These are phyloP conservation scores for Sporothrix pallida DNA, from an alignment of 2,329 filamentous ascomycete genomes.

Conservation along the genomic window DNA sequence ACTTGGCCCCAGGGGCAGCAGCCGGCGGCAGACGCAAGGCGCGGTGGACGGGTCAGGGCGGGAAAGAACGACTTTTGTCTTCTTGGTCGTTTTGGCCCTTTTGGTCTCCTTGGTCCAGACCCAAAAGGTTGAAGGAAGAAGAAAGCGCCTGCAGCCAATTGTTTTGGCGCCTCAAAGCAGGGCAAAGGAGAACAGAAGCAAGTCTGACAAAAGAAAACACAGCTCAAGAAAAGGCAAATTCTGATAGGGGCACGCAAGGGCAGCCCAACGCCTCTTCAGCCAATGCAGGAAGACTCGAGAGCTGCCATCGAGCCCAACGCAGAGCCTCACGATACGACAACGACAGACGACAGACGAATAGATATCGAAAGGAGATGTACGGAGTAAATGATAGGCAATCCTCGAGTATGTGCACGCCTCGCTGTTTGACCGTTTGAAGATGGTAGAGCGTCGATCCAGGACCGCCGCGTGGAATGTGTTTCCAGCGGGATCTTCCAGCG, in stretches of 20 bases:
- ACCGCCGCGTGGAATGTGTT: slow-evolving; percentile 24
- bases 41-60: not conserved
- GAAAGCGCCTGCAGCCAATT: not conserved
- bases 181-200: not conserved
- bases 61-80: not conserved
- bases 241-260: slow-evolving; percentile 7
- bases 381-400: slow-evolving; percentile 1
- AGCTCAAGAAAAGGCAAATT: not conserved
- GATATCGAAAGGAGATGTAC: too few relatives aligned
- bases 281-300: not conserved
- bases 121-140: slow-evolving; percentile 4
- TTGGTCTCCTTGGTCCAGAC: not conserved
- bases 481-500: slow-evolving; percentile 8
- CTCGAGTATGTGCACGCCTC: slow-evolving; percentile 22
- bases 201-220: not conserved
- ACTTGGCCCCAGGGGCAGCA: not conserved
- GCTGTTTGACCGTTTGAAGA: slow-evolving; percentile 10
- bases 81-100: too few relatives aligned
- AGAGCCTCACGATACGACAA: not conserved
- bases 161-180: not conserved
- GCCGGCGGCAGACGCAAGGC: slow-evolving; percentile 18
- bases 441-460: slow-evolving; percentile 13
- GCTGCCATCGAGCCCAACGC: not conserved
- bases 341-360: not conserved
- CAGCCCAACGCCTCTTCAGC: not conserved